These are phyloP conservation scores for Yarrowia porcina DNA, from an alignment of 805 yeast genomes.

Conservation along the genomic window DNA sequence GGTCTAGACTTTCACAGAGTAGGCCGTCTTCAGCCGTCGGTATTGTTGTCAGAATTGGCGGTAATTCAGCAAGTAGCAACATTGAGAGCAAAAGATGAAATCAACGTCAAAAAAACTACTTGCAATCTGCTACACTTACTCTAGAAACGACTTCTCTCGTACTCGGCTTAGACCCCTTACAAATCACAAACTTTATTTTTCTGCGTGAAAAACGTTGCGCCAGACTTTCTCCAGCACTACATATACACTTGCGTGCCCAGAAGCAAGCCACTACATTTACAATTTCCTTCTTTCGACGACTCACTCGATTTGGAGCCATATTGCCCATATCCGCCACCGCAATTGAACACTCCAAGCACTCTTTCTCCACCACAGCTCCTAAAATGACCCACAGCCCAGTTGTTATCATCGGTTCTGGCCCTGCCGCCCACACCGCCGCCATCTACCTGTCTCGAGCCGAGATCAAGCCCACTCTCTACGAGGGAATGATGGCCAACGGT, in stretches of 20 bases:
- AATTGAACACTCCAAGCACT: slow-evolving; percentile 19
- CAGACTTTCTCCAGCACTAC: slow-evolving; percentile 14
- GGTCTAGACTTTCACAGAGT: background rate
- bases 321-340: slow-evolving; percentile 21
- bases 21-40: background rate
- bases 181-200: background rate
- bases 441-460: slow-evolving; percentile 96
- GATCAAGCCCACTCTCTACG: slow-evolving; percentile 87
- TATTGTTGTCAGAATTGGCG: background rate
- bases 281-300: slow-evolving; percentile 13
- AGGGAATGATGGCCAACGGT: slow-evolving; percentile 96
- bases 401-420: slow-evolving; percentile 77
- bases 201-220: slow-evolving; percentile 24
- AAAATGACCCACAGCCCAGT: slow-evolving; percentile 37
- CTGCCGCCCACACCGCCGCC: slow-evolving; percentile 99
- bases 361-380: background rate
- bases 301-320: slow-evolving; percentile 22
- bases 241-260: slow-evolving; percentile 20
- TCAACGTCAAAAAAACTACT: background rate
- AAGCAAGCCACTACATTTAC: slow-evolving; percentile 3
- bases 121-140: background rate
- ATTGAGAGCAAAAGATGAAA: background rate
- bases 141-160: background rate
- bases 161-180: slow-evolving; percentile 9
- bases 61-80: too few relatives aligned